A percentile compares a stretch with the other conserved stretches of the same genome.
phyloP scores from a whole-genome alignment of 768 basidiomycete genomes.

The Royoungia palumana region DNA sequence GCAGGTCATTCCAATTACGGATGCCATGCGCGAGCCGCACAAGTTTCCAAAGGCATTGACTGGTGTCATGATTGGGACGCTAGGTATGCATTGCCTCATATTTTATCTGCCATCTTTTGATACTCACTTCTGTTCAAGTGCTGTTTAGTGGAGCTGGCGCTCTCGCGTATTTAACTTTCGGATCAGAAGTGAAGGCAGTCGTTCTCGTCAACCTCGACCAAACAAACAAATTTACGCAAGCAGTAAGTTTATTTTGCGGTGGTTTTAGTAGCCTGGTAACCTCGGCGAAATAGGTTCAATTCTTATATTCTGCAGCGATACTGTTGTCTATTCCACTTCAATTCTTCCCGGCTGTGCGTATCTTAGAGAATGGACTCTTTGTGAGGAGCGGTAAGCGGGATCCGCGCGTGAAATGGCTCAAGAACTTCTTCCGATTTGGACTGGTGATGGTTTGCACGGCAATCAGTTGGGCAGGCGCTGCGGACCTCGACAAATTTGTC shows the following conservation, averaged over 20 bases:
- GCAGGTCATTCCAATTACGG: slow-evolving; percentile 93
- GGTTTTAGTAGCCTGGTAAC: neutral
- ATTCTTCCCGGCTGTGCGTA: slow-evolving; percentile 96
- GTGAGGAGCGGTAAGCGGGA: slow-evolving; percentile 81
- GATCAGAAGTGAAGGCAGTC: slow-evolving; percentile 84
- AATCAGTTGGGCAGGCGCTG: slow-evolving; percentile 78
- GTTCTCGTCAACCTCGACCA: slow-evolving; percentile 91
- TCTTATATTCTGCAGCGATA: slow-evolving; percentile 90
- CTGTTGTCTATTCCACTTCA: slow-evolving; percentile 89
- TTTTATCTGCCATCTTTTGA: neutral
- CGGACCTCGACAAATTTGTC: slow-evolving; percentile 94
- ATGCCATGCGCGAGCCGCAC: slow-evolving; percentile 92
- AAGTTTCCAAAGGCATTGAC: slow-evolving; percentile 89
- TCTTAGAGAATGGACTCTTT: slow-evolving; percentile 95
- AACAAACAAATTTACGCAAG: slow-evolving; percentile 82
- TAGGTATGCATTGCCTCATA: slow-evolving; percentile 42
- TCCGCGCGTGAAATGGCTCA: slow-evolving; percentile 87
- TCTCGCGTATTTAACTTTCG: slow-evolving; percentile 86
- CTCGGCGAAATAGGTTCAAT: slow-evolving; percentile 54
- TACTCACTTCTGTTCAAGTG: slow-evolving; percentile 37
- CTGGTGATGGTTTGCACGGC: slow-evolving; percentile 78
- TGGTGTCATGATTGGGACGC: slow-evolving; percentile 86
- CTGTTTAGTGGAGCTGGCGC: slow-evolving; percentile 87
- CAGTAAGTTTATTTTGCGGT: slow-evolving; percentile 47
- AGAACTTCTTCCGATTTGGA: slow-evolving; percentile 83